Conservation (phyloP, 768 basidiomycete species). For the Pulveroboletus frians region DNA sequence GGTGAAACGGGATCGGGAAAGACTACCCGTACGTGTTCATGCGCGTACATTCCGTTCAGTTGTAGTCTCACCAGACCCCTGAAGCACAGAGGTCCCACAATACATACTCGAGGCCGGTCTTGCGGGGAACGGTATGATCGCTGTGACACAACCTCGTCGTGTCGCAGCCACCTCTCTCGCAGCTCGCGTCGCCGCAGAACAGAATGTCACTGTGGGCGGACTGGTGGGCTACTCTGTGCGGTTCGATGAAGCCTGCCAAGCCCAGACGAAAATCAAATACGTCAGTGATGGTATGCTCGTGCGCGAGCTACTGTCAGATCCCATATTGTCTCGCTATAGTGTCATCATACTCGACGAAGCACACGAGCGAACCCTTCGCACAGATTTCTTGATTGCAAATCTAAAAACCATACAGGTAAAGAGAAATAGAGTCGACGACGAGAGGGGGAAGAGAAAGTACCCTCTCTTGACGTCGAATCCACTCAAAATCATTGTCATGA, state of each 20-base stretch:
- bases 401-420: slow-evolving; percentile 74
- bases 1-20: slow-evolving; percentile 99
- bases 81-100: slow-evolving; percentile 84
- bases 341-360: slow-evolving; percentile 94
- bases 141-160: slow-evolving; percentile 90
- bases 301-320: slow-evolving; percentile 81
- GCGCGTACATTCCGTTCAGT: background rate
- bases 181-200: slow-evolving; percentile 81
- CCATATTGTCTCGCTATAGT: slow-evolving; percentile 73
- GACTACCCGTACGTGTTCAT: slow-evolving; percentile 80
- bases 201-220: slow-evolving; percentile 62
- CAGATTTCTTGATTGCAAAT: slow-evolving; percentile 88
- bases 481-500: slow-evolving; percentile 94
- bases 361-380: slow-evolving; percentile 91
- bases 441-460: slow-evolving; percentile 42
- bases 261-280: slow-evolving; percentile 86
- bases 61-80: slow-evolving; percentile 20
- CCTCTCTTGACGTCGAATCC: slow-evolving; percentile 43
- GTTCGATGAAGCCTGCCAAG: slow-evolving; percentile 77
- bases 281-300: slow-evolving; percentile 98
- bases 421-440: slow-evolving; percentile 48
- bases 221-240: slow-evolving; percentile 93
- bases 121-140: slow-evolving; percentile 68
- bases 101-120: slow-evolving; percentile 84
- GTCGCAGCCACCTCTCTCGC: slow-evolving; percentile 97